These are phyloP conservation scores for Endocarpon pusillum DNA, from an alignment of 495 filamentous ascomycete genomes.

Conservation along the genomic window DNA sequence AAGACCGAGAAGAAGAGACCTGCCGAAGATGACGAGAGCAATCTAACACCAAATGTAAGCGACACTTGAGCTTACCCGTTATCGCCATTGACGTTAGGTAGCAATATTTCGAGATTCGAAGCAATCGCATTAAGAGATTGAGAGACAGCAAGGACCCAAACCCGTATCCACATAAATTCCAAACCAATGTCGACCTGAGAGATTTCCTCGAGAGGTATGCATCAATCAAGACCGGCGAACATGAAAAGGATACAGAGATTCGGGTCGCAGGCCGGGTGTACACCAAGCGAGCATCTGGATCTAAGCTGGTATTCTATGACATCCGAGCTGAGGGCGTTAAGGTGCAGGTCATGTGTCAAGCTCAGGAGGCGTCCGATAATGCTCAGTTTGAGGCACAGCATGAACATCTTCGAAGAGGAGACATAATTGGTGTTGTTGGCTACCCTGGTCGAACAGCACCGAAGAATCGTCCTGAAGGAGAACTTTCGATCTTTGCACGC, in stretches of 20 bases:
- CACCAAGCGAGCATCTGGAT: conserved; percentile 65
- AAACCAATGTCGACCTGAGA: conserved; percentile 59
- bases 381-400: conserved; percentile 70
- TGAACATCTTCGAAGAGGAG: conserved; percentile 73
- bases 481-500: conserved; percentile 83
- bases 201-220: conserved; percentile 61
- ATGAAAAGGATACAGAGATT: conserved; percentile 50
- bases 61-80: not conserved
- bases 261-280: conserved; percentile 84
- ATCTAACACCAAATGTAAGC: conserved; percentile 80
- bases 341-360: conserved; percentile 83
- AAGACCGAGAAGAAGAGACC: conserved; percentile 50
- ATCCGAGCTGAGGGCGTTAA: conserved; percentile 67
- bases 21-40: conserved; percentile 50
- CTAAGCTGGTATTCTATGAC: conserved; percentile 88
- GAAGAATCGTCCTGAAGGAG: conserved; percentile 70
- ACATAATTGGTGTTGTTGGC: conserved; percentile 78
- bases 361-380: conserved; percentile 46
- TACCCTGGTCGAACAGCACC: conserved; percentile 81
- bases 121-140: conserved; percentile 67
- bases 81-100: conserved; percentile 14
- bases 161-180: conserved; percentile 96
- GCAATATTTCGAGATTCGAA: conserved; percentile 98
- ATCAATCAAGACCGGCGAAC: conserved; percentile 71
- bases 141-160: conserved; percentile 63